Percentiles rank a stretch among this genome's conserved stretches.
These are phyloP conservation scores for Rosa persica DNA, from an alignment of 306 rosid species.

Conservation along the genomic window DNA sequence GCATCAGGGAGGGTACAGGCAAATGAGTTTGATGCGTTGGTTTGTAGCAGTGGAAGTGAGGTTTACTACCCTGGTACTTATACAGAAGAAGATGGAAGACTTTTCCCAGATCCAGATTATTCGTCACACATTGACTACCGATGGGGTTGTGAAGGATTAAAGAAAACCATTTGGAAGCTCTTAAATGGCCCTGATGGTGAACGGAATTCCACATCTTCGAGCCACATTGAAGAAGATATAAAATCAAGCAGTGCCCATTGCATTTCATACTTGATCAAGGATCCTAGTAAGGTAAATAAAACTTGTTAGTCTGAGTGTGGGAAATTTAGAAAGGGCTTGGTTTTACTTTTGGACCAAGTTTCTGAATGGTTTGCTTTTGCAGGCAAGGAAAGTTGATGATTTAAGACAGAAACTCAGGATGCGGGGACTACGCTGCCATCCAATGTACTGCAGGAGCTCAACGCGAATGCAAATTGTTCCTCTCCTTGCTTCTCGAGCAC, in stretches of 20 bases:
- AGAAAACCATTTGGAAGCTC: slow-evolving; percentile 57
- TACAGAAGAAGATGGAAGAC: slow-evolving; percentile 47
- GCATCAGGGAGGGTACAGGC: slow-evolving; percentile 46
- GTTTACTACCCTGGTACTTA: slow-evolving; percentile 58
- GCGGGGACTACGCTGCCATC: slow-evolving; percentile 78
- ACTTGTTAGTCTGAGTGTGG: background rate
- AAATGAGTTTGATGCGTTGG: slow-evolving; percentile 53
- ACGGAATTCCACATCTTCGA: slow-evolving; percentile 15
- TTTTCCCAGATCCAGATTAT: slow-evolving; percentile 63
- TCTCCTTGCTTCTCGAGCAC: slow-evolving; percentile 70
- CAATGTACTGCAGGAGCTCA: slow-evolving; percentile 60
- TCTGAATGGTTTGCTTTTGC: slow-evolving; percentile 12
- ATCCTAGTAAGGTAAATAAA: slow-evolving; percentile 44
- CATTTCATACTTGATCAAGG: slow-evolving; percentile 55
- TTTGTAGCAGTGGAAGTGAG: slow-evolving; percentile 72
- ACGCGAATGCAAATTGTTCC: slow-evolving; percentile 65
- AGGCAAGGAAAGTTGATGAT: slow-evolving; percentile 65
- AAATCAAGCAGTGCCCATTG: slow-evolving; percentile 64
- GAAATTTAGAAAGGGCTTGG: background rate
- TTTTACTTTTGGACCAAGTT: slow-evolving; percentile 4
- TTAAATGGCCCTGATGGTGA: slow-evolving; percentile 43
- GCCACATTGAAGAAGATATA: slow-evolving; percentile 42
- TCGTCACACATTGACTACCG: slow-evolving; percentile 61
- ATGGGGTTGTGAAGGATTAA: slow-evolving; percentile 66
- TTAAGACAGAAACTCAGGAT: slow-evolving; percentile 70